phyloP scores from a whole-genome alignment of 2,329 filamentous ascomycete genomes.

The Ophiosphaerella narmari region DNA sequence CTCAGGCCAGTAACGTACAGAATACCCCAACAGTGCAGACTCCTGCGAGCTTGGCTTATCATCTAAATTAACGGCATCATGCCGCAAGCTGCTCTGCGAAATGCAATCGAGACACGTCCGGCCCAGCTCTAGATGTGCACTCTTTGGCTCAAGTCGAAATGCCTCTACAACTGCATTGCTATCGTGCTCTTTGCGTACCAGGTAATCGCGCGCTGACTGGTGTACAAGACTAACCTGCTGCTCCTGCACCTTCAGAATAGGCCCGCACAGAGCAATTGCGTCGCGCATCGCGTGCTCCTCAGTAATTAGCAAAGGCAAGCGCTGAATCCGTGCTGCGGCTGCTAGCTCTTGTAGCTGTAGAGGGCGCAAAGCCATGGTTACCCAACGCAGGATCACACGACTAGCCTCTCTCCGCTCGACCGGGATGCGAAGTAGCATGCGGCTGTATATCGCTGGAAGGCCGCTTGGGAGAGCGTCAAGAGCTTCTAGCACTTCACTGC shows the following conservation, averaged over 20 bases:
- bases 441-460: conserved; percentile 31
- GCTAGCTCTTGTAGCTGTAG: conserved; percentile 30
- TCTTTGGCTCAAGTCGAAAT: conserved; percentile 6
- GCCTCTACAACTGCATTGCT: conserved; percentile 5
- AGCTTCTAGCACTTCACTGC: conserved; percentile 5
- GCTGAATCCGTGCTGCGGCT: conserved; percentile 14
- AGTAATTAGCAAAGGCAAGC: conserved; percentile 8
- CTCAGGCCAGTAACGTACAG: conserved; percentile 7
- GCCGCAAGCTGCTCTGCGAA: conserved; percentile 3
- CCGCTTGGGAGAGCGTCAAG: conserved; percentile 26
- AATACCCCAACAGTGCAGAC: conserved; percentile 9
- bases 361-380: conserved; percentile 30
- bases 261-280: conserved; percentile 20
- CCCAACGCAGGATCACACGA: conserved; percentile 31
- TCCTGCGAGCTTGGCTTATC: not conserved
- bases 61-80: not conserved
- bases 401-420: conserved; percentile 11
- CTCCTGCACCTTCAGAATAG: conserved; percentile 24
- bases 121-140: conserved; percentile 8
- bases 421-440: conserved; percentile 34
- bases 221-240: conserved; percentile 31
- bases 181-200: conserved; percentile 14
- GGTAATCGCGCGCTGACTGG: conserved; percentile 37
- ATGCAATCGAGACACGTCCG: conserved; percentile 6
- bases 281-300: conserved; percentile 16